phyloP scores from a whole-genome alignment of 2,329 filamentous ascomycete species.

The Apiospora koreana region DNA sequence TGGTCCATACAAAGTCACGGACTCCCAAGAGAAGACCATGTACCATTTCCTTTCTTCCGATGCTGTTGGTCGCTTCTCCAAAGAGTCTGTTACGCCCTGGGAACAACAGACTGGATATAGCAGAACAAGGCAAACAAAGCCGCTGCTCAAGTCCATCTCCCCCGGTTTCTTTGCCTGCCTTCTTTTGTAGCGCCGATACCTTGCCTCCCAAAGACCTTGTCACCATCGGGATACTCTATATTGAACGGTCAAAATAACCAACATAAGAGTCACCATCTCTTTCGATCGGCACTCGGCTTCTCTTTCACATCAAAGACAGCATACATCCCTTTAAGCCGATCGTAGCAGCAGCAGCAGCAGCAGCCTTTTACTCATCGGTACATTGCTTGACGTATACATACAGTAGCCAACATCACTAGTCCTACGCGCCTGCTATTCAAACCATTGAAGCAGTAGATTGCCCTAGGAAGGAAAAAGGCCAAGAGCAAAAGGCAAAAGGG shows the following conservation, averaged over 20 bases:
- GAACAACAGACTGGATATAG: constrained; percentile 9
- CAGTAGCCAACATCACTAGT: not conserved
- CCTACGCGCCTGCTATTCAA: not conserved
- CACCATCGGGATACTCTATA: not conserved
- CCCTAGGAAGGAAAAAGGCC: not conserved
- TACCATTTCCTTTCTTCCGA: constrained; percentile 3
- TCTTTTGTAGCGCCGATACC: not conserved
- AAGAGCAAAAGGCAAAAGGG: not conserved
- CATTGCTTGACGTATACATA: not conserved
- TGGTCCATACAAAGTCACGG: constrained; percentile 8
- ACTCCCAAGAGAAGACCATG: not conserved
- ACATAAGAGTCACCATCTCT: constrained; percentile 5
- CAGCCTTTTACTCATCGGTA: constrained; percentile 4
- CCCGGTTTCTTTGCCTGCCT: not conserved
- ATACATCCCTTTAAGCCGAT: constrained; percentile 2
- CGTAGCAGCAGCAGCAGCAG: not conserved
- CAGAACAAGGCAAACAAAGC: constrained; percentile 12
- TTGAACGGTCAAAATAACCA: not conserved
- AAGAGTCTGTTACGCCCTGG: constrained; percentile 1
- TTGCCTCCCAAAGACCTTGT: not conserved
- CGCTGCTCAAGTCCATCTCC: not conserved
- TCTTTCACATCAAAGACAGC: constrained; percentile 3
- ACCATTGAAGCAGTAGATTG: not conserved
- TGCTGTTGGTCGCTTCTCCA: constrained; percentile 5
- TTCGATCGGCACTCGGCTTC: not conserved